Conservation (phyloP, 352 stramenopile genomes). For the Globisporangium ultimum region DNA sequence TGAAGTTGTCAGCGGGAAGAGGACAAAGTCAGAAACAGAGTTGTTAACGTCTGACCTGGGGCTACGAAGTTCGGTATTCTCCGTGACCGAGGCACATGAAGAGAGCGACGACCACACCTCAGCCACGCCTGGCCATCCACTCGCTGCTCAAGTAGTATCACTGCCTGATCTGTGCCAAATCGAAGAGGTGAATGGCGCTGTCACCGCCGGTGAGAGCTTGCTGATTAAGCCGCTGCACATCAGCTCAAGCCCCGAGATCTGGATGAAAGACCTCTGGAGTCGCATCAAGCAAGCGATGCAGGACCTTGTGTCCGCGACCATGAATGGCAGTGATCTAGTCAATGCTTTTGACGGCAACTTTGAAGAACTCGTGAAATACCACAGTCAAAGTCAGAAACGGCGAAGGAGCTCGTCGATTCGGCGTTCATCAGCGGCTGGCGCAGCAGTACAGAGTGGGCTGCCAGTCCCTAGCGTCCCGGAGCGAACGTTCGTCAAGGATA, state of each 20-base stretch:
- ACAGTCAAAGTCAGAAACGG: slow-evolving; percentile 7
- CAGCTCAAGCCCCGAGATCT: slow-evolving; percentile 47
- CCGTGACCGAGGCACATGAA: slow-evolving; percentile 6
- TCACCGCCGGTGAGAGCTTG: slow-evolving; percentile 25
- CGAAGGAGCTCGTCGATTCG: slow-evolving; percentile 5
- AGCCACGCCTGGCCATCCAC: background rate
- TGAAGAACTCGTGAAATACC: slow-evolving; percentile 25
- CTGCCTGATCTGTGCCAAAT: slow-evolving; percentile 30
- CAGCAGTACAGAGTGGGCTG: background rate
- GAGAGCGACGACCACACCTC: slow-evolving; percentile 9
- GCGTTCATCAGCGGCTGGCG: background rate
- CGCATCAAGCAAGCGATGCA: slow-evolving; percentile 35
- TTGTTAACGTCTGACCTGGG: background rate
- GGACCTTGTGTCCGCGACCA: slow-evolving; percentile 25
- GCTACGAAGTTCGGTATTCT: slow-evolving; percentile 1
- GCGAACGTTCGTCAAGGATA: background rate
- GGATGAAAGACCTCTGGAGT: slow-evolving; percentile 60
- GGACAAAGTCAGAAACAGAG: background rate
- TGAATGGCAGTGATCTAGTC: slow-evolving; percentile 32
- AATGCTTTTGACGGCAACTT: slow-evolving; percentile 47
- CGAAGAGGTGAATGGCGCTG: slow-evolving; percentile 27
- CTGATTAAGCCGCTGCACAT: slow-evolving; percentile 38
- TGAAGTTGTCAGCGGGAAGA: background rate
- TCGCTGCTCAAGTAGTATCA: background rate
- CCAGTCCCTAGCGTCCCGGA: background rate